These are phyloP conservation scores for Coprinellus micaceus DNA, from an alignment of 768 basidiomycete species.

Conservation along the genomic window DNA sequence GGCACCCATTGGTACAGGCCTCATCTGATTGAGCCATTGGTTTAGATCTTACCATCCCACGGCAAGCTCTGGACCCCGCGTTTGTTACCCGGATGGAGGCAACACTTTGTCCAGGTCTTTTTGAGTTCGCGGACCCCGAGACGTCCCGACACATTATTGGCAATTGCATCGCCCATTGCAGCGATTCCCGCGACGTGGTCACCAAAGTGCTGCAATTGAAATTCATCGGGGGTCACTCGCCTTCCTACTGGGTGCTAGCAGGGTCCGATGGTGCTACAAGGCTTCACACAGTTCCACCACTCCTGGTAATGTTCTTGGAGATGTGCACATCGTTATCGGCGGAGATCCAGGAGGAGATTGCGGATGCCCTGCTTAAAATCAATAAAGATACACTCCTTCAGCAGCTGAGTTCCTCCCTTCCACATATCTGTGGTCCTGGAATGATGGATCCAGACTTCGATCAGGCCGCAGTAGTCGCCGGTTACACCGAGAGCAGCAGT, in stretches of 20 bases:
- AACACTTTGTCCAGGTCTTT: not conserved
- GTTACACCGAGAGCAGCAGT: too few species aligned
- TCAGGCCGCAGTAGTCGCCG: not conserved
- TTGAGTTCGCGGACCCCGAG: not conserved
- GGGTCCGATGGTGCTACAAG: not conserved
- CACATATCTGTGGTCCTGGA: not conserved
- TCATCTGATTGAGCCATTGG: too few species aligned
- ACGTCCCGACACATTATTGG: not conserved
- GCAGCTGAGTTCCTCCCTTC: not conserved
- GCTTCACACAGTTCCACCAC: not conserved
- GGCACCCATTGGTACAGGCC: too few species aligned
- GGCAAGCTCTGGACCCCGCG: not conserved
- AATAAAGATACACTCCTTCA: not conserved
- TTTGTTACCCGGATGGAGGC: not conserved
- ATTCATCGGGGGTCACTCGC: not conserved
- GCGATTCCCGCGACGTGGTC: not conserved
- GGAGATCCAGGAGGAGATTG: not conserved
- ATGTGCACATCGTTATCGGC: not conserved
- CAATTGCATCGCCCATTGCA: not conserved
- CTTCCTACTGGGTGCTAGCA: not conserved
- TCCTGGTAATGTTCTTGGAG: not conserved
- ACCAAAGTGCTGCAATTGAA: not conserved
- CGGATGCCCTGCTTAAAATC: not conserved
- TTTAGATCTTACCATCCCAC: too few species aligned
- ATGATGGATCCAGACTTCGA: not conserved